These are phyloP conservation scores for Gentiana macrophylla DNA, from an alignment of 257 asterid genomes.

Conservation along the genomic window DNA sequence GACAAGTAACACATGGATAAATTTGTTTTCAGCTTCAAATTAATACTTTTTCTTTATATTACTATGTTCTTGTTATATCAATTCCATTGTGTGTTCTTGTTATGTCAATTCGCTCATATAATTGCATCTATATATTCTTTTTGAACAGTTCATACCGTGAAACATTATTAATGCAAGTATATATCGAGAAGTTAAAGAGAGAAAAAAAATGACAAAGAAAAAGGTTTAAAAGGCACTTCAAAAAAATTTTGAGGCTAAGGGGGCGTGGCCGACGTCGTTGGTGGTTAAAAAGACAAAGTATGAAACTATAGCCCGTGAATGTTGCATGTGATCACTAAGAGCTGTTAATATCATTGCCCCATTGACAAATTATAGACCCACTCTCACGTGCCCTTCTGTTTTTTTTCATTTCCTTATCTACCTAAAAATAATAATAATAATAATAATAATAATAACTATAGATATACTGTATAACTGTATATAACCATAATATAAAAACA, in stretches of 20 bases:
- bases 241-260: conserved; percentile 14
- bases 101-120: too few species aligned
- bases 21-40: too few species aligned
- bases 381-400: conserved; percentile 62
- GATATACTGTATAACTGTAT: background rate
- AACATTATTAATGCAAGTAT: too few species aligned
- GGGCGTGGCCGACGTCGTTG: conserved; percentile 23
- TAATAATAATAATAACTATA: background rate
- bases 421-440: conserved; percentile 8
- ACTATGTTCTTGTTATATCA: too few species aligned
- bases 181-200: background rate
- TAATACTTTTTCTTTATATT: too few species aligned
- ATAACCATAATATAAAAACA: background rate
- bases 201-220: background rate
- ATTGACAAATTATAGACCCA: conserved; percentile 50
- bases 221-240: too few species aligned
- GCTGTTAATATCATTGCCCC: conserved; percentile 48
- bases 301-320: conserved; percentile 68
- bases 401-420: conserved; percentile 21
- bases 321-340: conserved; percentile 73
- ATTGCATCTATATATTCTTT: too few species aligned
- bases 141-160: too few species aligned
- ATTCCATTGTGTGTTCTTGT: too few species aligned
- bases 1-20: too few species aligned
- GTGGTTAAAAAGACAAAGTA: conserved; percentile 53